Conservation (phyloP, 108 stramenopile genomes). For the Cyclostephanos tholiformis region DNA sequence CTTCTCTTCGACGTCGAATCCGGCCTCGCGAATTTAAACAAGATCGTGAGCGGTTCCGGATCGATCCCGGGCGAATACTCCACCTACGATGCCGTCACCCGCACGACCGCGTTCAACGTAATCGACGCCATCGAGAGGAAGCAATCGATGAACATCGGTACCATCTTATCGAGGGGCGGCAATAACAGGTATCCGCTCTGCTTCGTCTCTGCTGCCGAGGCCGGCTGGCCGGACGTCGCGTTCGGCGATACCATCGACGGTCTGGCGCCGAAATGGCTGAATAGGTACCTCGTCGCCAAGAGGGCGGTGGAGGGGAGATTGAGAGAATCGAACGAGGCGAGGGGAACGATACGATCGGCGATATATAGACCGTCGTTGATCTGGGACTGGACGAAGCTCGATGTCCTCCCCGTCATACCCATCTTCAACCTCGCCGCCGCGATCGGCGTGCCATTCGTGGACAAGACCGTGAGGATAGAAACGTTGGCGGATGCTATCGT, state of each 20-base stretch:
- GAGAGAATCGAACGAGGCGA: constrained; percentile 27
- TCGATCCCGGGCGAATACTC: constrained; percentile 69
- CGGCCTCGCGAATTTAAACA: constrained; percentile 69
- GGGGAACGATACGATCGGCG: constrained; percentile 55
- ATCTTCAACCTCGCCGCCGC: constrained; percentile 72
- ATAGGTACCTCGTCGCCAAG: constrained; percentile 74
- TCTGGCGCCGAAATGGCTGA: constrained; percentile 78
- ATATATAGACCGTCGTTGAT: constrained; percentile 79
- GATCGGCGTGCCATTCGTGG: constrained; percentile 84
- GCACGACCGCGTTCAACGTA: constrained; percentile 77
- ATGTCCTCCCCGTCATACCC: constrained; percentile 66
- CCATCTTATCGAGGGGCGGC: constrained; percentile 40
- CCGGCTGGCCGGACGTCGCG: constrained; percentile 83
- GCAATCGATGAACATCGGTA: constrained; percentile 20
- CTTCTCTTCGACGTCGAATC: constrained; percentile 77
- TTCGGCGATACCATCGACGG: constrained; percentile 65
- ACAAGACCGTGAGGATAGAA: constrained; percentile 79
- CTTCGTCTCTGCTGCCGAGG: constrained; percentile 85
- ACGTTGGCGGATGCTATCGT: constrained; percentile 83
- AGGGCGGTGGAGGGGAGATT: constrained; percentile 71
- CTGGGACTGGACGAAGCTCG: constrained; percentile 80
- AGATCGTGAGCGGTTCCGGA: constrained; percentile 72
- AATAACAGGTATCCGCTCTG: constrained; percentile 58
- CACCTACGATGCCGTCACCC: constrained; percentile 84
- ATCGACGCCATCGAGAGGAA: constrained; percentile 63